Conservation (phyloP, 306 rosid genomes). For the Acacia melanoxylon region DNA sequence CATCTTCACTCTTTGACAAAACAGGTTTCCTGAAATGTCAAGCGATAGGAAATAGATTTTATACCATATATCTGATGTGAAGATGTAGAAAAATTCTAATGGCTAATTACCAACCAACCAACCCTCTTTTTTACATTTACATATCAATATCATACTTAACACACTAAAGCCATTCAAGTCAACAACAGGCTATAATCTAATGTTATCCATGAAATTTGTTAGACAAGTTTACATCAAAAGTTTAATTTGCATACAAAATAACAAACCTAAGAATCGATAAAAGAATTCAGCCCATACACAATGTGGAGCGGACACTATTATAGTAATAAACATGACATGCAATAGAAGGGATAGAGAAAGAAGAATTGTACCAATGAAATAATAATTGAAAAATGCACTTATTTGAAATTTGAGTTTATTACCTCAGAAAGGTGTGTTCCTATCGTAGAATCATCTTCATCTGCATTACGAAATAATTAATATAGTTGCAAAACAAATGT, state of each 20-base stretch:
- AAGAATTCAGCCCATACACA: background rate
- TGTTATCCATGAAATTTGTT: background rate
- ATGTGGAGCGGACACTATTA: background rate
- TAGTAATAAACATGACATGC: background rate
- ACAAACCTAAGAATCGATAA: constrained; percentile 1
- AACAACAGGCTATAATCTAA: background rate
- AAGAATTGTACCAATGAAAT: background rate
- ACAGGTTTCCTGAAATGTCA: background rate
- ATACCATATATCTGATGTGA: background rate
- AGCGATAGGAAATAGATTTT: background rate
- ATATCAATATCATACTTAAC: background rate
- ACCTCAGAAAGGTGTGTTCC: no score
- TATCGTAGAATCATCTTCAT: no score
- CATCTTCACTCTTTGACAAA: background rate
- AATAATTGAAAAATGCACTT: background rate
- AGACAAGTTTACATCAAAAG: background rate
- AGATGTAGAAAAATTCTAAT: no score
- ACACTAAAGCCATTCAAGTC: background rate
- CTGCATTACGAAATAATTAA: no score
- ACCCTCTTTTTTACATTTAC: no score
- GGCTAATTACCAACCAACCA: no score
- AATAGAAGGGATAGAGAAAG: background rate
- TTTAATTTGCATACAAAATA: background rate
- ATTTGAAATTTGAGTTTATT: no score
- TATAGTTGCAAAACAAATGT: no score